Percentiles rank a stretch among this genome's conserved stretches.
Conservation (phyloP, 1,284 basidiomycete species). For the Rhizoctonia solani region DNA sequence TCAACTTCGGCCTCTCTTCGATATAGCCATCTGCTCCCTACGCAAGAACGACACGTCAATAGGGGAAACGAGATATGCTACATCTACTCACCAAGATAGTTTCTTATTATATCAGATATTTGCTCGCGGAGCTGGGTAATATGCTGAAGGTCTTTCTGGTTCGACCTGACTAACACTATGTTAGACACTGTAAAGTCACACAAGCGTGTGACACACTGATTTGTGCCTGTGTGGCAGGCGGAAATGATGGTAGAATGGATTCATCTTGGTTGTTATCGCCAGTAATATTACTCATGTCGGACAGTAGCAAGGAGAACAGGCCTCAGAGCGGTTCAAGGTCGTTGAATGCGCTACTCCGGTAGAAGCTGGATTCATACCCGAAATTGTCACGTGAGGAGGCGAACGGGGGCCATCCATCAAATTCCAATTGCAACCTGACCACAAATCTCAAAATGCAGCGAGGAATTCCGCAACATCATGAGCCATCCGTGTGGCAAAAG, state of each 20-base stretch:
- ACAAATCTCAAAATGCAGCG: conserved; percentile 46
- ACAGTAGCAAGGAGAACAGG: too few relatives aligned
- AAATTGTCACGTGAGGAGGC: background rate
- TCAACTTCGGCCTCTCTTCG: conserved; percentile 82
- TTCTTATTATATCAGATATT: conserved; percentile 71
- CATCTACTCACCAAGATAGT: conserved; percentile 68
- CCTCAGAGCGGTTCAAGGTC: background rate
- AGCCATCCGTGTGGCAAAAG: conserved; percentile 74
- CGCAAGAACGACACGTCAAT: background rate
- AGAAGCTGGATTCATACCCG: background rate
- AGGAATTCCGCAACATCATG: conserved; percentile 49
- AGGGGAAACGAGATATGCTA: background rate
- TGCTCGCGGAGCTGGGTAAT: conserved; percentile 75
- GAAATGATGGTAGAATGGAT: conserved; percentile 51
- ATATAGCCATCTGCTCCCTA: conserved; percentile 85
- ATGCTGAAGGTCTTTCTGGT: conserved; percentile 83
- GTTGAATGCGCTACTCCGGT: background rate
- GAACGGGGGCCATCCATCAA: background rate
- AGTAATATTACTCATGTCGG: too few relatives aligned
- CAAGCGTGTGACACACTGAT: conserved; percentile 62
- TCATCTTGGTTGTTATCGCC: background rate
- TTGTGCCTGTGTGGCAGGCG: conserved; percentile 79
- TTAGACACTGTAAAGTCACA: background rate
- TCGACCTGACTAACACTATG: conserved; percentile 69
- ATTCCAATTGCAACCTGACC: conserved; percentile 15